Base-by-base conservation (phyloP, 306 rosid species). In the Lablab purpureus region DNA sequence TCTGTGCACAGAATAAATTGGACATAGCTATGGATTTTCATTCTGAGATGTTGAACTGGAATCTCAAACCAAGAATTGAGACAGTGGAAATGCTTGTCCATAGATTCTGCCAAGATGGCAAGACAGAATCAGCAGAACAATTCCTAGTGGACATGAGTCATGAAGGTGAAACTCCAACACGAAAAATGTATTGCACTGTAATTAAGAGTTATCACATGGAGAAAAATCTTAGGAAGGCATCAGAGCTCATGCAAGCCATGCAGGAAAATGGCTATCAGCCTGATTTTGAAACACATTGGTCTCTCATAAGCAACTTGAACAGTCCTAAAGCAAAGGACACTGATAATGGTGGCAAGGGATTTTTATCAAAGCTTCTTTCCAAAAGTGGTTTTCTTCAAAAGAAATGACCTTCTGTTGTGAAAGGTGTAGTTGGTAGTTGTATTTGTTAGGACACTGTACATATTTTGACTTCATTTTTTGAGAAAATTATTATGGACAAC, bases 221-320 rank as follows among this genome's bases (percentile, higher is more conserved):
- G 75, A 90, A 88, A 71, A 87, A 92, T 87, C 87, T 88, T 43
- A 70, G 55, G 65, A 92, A 88, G 89, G 91, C 88, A 23, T 90
- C 93, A 2, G 88, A 84, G 86, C 83, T 91, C 22, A 77, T 95
- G 91, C 87, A 82, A 82, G 88, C 84, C 70, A 92, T 95, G 99
- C 98, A 92, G 78, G 82, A 78, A 65, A 81, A 83, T 27, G 99
- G 98, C 41, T 84, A 86, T 74, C 88, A 90, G 77, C 97, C 97
- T 65, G 98, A 95, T 81, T 95, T 95, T 74, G 91, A 95, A 71
- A 87, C 85, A 43, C 99, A 95, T 60, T 92, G 98, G 99, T 95
- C 99, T 77, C 89, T 92, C 76, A 84, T 95, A 70, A 91, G 91
- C 88, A 87, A 91, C 68, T 83, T 95, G 36, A 90, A 85, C 68